A percentile compares a stretch with the other conserved stretches of the same genome.
These are phyloP conservation scores for Fistulinella prunicolor DNA, from an alignment of 768 basidiomycete genomes.

Conservation along the genomic window DNA sequence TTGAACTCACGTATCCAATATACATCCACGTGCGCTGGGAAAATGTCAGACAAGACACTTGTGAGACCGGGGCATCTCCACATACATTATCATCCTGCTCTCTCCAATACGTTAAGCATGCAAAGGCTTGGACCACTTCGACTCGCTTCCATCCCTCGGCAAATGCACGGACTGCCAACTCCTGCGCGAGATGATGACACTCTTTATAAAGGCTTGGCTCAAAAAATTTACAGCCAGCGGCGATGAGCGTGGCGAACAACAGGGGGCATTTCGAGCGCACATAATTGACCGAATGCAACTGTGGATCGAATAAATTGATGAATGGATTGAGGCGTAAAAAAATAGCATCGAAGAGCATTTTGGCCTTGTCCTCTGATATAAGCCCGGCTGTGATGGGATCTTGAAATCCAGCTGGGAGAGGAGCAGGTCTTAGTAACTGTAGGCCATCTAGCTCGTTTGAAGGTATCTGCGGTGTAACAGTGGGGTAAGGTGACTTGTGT, in stretches of 20 bases:
- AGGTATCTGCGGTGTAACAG: conserved; percentile 28
- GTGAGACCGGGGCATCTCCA: conserved; percentile 9
- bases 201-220: conserved; percentile 61
- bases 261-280: conserved; percentile 79
- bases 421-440: conserved; percentile 33
- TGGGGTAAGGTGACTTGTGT: conserved; percentile 39
- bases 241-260: conserved; percentile 80
- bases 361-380: conserved; percentile 66
- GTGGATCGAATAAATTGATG: conserved; percentile 84
- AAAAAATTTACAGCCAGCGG: conserved; percentile 85
- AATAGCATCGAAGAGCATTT: conserved; percentile 71
- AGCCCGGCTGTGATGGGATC: conserved; percentile 76
- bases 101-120: conserved; percentile 87
- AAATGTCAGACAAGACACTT: conserved; percentile 12
- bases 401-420: conserved; percentile 39
- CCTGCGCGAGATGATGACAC: conserved; percentile 69
- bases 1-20: conserved; percentile 70
- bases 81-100: conserved; percentile 80
- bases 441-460: conserved; percentile 38
- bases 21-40: conserved; percentile 79
- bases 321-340: conserved; percentile 86
- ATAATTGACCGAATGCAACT: conserved; percentile 76
- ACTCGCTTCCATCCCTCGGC: conserved; percentile 75
- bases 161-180: conserved; percentile 75
- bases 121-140: conserved; percentile 87